Conservation (phyloP, 345 rosid genomes). For the Bruguiera gymnorhiza region DNA sequence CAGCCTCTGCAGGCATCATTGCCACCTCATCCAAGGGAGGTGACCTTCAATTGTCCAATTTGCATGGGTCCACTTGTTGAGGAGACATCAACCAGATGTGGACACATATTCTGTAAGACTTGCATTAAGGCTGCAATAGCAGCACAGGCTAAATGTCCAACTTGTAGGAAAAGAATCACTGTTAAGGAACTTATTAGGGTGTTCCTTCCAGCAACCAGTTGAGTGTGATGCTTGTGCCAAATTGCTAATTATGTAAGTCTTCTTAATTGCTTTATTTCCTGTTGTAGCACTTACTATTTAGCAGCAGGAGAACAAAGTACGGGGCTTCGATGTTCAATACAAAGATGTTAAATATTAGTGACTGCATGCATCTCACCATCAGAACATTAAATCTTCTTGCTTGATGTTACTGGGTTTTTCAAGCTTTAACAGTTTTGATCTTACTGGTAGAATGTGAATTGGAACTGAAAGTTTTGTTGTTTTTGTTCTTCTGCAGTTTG, state of each 20-base stretch:
- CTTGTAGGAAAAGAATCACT: constrained; percentile 75
- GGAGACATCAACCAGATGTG: constrained; percentile 88
- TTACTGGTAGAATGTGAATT: neutral
- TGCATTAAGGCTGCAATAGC: constrained; percentile 67
- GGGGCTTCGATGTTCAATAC: no score
- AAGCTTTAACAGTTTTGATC: neutral
- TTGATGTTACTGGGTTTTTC: no score
- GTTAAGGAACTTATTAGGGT: constrained; percentile 69
- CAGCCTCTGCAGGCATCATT: constrained; percentile 22
- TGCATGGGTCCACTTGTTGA: constrained; percentile 73
- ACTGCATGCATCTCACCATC: no score
- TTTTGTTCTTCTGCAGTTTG: neutral
- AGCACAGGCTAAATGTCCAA: constrained; percentile 69
- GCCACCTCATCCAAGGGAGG: constrained; percentile 57
- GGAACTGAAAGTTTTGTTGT: neutral
- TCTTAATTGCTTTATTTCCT: constrained; percentile 1
- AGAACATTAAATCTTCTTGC: no score
- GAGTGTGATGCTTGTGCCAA: constrained; percentile 2
- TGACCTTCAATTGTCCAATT: constrained; percentile 80
- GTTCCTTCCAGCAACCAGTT: constrained; percentile 69
- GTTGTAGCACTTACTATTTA: neutral
- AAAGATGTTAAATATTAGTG: no score
- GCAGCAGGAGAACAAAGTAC: no score
- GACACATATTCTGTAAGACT: constrained; percentile 83
- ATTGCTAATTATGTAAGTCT: constrained; percentile 22